A percentile compares a stretch with the other conserved stretches of the same genome.
These are phyloP conservation scores for Metarhizium anisopliae DNA, from an alignment of 2,329 filamentous ascomycete species.

Conservation along the genomic window DNA sequence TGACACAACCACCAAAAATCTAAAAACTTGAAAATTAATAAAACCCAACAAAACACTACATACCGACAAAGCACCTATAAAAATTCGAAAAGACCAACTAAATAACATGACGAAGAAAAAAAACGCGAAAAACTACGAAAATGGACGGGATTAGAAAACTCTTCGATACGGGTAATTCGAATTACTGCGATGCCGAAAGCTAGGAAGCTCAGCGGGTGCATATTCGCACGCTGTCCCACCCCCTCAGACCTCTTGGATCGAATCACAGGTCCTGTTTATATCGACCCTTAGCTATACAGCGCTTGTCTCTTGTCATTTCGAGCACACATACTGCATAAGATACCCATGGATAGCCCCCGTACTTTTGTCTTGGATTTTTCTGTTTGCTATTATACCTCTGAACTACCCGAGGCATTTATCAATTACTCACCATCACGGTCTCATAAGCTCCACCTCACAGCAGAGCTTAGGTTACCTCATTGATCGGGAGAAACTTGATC, in stretches of 20 bases:
- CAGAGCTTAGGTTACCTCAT: not conserved
- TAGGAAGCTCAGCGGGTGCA: not conserved
- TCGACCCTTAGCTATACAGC: not conserved
- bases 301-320: not conserved
- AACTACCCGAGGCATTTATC: not conserved
- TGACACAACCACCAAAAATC: not conserved
- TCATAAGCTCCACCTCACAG: not conserved
- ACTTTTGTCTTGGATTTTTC: not conserved
- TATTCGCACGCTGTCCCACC: not conserved
- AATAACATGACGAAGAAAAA: slow-evolving; percentile 8
- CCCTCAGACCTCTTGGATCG: not conserved
- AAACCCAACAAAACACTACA: slow-evolving; percentile 3
- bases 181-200: not conserved
- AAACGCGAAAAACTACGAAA: slow-evolving; percentile 4
- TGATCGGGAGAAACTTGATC: not conserved
- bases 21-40: not conserved
- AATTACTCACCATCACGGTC: not conserved
- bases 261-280: not conserved
- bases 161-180: slow-evolving; percentile 7
- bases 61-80: not conserved
- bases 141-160: slow-evolving; percentile 5
- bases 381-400: not conserved
- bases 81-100: slow-evolving; percentile 8
- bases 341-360: slow-evolving; percentile 9
- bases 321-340: slow-evolving; percentile 14